These are phyloP conservation scores for Vishniacozyma victoriae DNA, from an alignment of 768 basidiomycete genomes.

Conservation along the genomic window DNA sequence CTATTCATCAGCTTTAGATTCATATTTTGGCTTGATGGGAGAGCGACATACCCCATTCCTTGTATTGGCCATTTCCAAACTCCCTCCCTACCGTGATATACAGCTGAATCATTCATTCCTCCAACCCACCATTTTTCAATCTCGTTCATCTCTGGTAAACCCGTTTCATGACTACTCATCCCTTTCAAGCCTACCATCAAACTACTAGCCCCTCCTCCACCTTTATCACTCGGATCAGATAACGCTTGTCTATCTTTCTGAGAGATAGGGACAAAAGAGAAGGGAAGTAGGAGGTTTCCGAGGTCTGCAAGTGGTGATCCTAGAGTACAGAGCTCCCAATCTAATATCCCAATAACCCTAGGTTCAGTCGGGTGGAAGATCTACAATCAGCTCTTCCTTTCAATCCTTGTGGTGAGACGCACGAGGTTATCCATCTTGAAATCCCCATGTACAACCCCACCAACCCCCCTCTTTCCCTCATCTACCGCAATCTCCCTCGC, in stretches of 20 bases:
- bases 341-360: slow-evolving; percentile 85
- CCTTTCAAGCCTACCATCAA: slow-evolving; percentile 62
- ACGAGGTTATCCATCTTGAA: slow-evolving; percentile 97
- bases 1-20: slow-evolving; percentile 1
- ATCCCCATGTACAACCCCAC: slow-evolving; percentile 83
- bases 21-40: slow-evolving; percentile 47
- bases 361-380: slow-evolving; percentile 86
- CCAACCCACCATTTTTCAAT: slow-evolving; percentile 65
- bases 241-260: slow-evolving; percentile 20
- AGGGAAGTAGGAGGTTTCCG: slow-evolving; percentile 81
- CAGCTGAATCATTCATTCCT: slow-evolving; percentile 34
- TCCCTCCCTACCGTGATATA: slow-evolving; percentile 31
- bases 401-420: too few relatives aligned
- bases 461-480: slow-evolving; percentile 64
- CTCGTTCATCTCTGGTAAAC: slow-evolving; percentile 67
- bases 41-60: slow-evolving; percentile 73
- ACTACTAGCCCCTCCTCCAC: slow-evolving; percentile 43
- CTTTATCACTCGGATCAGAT: too few relatives aligned
- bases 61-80: slow-evolving; percentile 65
- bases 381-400: slow-evolving; percentile 21
- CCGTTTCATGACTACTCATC: slow-evolving; percentile 52
- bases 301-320: slow-evolving; percentile 90
- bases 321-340: slow-evolving; percentile 96
- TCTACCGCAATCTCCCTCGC: slow-evolving; percentile 60
- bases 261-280: slow-evolving; percentile 50